A percentile compares a stretch with the other conserved stretches of the same genome.
Evolutionary conservation across 1,139 yeast species (phyloP).

Genomic region (Zygoascus sp.): DNA sequence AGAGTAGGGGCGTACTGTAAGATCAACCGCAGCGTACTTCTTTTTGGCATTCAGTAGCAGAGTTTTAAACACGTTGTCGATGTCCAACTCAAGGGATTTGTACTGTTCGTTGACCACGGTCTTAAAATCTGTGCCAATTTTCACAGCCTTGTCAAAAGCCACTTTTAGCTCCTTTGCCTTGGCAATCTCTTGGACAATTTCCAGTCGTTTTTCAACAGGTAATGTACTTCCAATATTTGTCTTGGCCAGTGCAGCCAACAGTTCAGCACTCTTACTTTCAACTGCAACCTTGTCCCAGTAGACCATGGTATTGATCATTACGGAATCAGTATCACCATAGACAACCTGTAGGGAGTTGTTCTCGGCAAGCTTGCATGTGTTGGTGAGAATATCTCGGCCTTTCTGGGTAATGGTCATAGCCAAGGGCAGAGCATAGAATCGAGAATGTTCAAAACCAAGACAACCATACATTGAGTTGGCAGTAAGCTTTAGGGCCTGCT

Average conservation of each 20-base stretch:
- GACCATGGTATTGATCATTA: constrained; percentile 93
- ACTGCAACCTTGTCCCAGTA: constrained; percentile 10
- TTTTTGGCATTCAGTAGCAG: constrained; percentile 90
- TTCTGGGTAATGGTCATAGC: constrained; percentile 94
- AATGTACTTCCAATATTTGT: neutral
- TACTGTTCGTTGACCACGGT: constrained; percentile 83
- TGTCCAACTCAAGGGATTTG: constrained; percentile 83
- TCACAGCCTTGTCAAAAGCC: constrained; percentile 65
- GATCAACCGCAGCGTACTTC: constrained; percentile 91
- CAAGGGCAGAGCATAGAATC: constrained; percentile 93
- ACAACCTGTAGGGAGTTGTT: constrained; percentile 76
- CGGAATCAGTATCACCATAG: constrained; percentile 99
- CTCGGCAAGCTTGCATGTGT: constrained; percentile 90
- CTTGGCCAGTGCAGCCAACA: constrained; percentile 7
- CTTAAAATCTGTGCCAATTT: constrained; percentile 83
- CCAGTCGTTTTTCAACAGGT: constrained; percentile 3
- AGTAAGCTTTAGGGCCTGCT: constrained; percentile 91
- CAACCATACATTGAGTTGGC: constrained; percentile 99
- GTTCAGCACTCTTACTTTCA: constrained; percentile 8
- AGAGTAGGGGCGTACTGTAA: constrained; percentile 28
- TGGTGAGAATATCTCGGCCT: constrained; percentile 93
- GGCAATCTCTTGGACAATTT: constrained; percentile 7
- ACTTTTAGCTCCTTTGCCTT: constrained; percentile 28
- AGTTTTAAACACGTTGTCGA: constrained; percentile 86
- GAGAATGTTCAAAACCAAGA: constrained; percentile 84